Base-by-base conservation (phyloP, 805 yeast species). In the Pichia deserticola region DNA sequence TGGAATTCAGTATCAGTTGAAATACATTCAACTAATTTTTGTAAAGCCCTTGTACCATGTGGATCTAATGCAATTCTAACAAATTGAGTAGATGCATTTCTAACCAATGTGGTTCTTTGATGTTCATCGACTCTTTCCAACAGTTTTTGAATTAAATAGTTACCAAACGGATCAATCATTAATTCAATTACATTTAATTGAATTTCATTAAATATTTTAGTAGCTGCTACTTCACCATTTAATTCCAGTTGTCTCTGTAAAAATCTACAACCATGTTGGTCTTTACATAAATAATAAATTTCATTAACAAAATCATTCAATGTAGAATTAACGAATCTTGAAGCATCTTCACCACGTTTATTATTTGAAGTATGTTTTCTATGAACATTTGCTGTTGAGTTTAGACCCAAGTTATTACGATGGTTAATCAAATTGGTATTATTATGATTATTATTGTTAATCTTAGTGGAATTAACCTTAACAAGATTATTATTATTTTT, bases 91-190 rank as follows among this genome's bases (percentile, higher is more conserved):
- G 89, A 75, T 5, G 95, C 88, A 55, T 81, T 82, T 53, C 77
- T 71, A 33, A 92, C 84, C 43, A 93, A 66, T 13, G 73, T 66
- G 12, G 86, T 72, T 52, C 96, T 74, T 67, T 92, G 95, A 52
- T 76, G 83, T 37, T 75, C 73, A 36, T 76, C 71, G 29, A 89
- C 84, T 55, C 81, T 78, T 63, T 90, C 97, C 55, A 93, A 74
- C 49, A 93, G 69, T 66, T 92, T 93, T 68, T 93, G 99, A 56
- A 95, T 80, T 61, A 93, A 72, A 60, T 93, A 93, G 65, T 93
- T 93, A n/a, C 99, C 99, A 71, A 93, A 93, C 6, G 98, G 96
- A 66, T 90, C 96, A 33, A 78, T 78, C 98, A 93, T 92, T 54
- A 93, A 73, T 64, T 89, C 96, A 48, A 87, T 84, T 50, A 89